Percentiles rank a stretch among this genome's conserved stretches.
phyloP scores from a whole-genome alignment of 495 filamentous ascomycete species.

The Chaetomium cochliodes region DNA sequence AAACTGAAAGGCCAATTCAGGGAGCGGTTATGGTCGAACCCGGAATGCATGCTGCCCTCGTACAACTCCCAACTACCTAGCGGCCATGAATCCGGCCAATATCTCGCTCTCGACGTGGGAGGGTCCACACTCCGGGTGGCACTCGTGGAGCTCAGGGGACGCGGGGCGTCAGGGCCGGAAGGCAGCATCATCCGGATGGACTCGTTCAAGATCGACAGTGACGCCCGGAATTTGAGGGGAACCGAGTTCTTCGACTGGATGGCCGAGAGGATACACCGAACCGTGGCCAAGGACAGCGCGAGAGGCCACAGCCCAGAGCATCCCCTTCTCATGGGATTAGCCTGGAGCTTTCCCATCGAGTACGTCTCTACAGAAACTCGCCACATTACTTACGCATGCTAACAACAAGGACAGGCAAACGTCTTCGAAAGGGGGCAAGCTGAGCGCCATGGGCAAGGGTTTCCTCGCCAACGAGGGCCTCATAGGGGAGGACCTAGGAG shows the following conservation, averaged over 20 bases:
- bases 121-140: slow-evolving; percentile 80
- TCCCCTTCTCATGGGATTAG: slow-evolving; percentile 62
- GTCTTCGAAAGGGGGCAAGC: slow-evolving; percentile 66
- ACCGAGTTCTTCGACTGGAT: slow-evolving; percentile 75
- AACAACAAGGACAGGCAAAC: slow-evolving; percentile 64
- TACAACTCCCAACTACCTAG: slow-evolving; percentile 70
- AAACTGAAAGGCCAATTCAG: slow-evolving; percentile 50
- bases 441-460: slow-evolving; percentile 84
- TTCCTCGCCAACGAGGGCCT: slow-evolving; percentile 58
- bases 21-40: slow-evolving; percentile 46
- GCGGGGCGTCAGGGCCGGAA: slow-evolving; percentile 34
- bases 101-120: slow-evolving; percentile 62
- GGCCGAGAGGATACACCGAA: slow-evolving; percentile 67
- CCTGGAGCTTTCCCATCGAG: slow-evolving; percentile 89
- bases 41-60: slow-evolving; percentile 58
- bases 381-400: slow-evolving; percentile 6
- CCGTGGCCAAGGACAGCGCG: slow-evolving; percentile 41
- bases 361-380: slow-evolving; percentile 41
- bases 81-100: slow-evolving; percentile 66
- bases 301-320: slow-evolving; percentile 32
- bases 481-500: slow-evolving; percentile 51
- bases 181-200: slow-evolving; percentile 47
- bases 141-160: slow-evolving; percentile 63
- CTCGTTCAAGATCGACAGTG: slow-evolving; percentile 52
- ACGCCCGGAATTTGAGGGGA: slow-evolving; percentile 48